Base-by-base conservation (phyloP, 2,329 filamentous ascomycete species). In the Scopulariopsis brevicaulis region DNA sequence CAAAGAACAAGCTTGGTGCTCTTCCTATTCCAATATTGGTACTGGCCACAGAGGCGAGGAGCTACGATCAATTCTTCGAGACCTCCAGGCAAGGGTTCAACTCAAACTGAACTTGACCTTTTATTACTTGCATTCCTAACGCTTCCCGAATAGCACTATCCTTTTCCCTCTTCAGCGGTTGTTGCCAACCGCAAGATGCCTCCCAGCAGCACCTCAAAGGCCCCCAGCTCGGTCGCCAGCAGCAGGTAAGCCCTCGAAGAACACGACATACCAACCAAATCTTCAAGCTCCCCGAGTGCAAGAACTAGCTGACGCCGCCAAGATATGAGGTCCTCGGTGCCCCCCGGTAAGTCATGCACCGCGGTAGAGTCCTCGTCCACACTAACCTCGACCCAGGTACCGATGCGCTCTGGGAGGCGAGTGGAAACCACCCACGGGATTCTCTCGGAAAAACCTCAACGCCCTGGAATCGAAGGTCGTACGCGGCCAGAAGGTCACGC, bases 351-450 rank as follows among this genome's bases (percentile, higher is more conserved):
- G 46, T 12, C 12, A 50, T 24, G 12, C 7, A 2, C 2, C 22
- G 5, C 8, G 20, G 46, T 50, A 50, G n/a, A 10, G 22, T 22
- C 1, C n/a, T 24, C n/a, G 5, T 12, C 8, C 46, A 11, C 5
- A 50, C n/a, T 50, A 20, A 50, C 46, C 2, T 14, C 24, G 5
- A 20, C 22, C 18, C 22, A 59, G 58, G 35, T 59, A 43, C 35
- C 25, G 20, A 22, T 73, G 71, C 64, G 66, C 68, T 34, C 61
- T 67, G 20, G 71, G 71, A 3, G 64, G 65, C n/a, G 71, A 73
- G 58, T 73, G 67, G 69, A 70, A 69, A 54, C 56, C 65, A 0
- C 56, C 68, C 2, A 54, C 61, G 3, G 61, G 60, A 3, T 74
- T 73, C 58, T 72, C 70, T 5, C 64, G 63, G 6, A 66, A 59